Conservation (phyloP, 176 grass and related monocot genomes). For the Triticum timopheevii region DNA sequence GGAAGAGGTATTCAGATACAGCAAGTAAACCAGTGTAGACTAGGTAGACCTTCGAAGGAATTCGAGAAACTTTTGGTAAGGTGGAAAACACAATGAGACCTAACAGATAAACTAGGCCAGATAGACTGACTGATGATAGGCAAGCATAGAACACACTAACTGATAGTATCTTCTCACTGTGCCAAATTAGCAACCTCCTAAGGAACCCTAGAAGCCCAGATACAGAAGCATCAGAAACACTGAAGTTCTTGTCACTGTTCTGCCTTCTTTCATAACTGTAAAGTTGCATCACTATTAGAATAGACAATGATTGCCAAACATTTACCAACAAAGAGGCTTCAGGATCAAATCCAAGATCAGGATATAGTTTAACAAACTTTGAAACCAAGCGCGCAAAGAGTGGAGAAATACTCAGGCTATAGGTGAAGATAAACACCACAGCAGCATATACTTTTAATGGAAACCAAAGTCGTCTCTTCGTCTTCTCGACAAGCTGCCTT, state of each 20-base stretch:
- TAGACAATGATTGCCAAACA: conserved; percentile 92
- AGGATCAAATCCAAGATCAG: conserved; percentile 90
- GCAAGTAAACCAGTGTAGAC: conserved; percentile 85
- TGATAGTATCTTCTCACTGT: conserved; percentile 91
- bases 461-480: conserved; percentile 80
- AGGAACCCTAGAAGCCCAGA: conserved; percentile 71
- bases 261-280: conserved; percentile 96
- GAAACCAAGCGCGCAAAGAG: conserved; percentile 63
- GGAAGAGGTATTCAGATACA: conserved; percentile 87
- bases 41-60: conserved; percentile 91
- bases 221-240: conserved; percentile 77
- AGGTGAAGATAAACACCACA: conserved; percentile 81
- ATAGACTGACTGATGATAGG: conserved; percentile 84
- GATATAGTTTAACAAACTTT: conserved; percentile 69
- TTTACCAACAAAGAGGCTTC: conserved; percentile 76
- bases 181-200: conserved; percentile 92
- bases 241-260: conserved; percentile 67
- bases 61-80: conserved; percentile 84
- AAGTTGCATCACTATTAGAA: conserved; percentile 98
- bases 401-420: conserved; percentile 74
- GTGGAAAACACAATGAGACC: conserved; percentile 78
- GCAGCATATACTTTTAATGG: conserved; percentile 86
- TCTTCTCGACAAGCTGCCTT: conserved; percentile 86
- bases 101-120: conserved; percentile 81
- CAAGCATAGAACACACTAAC: conserved; percentile 79